Base-by-base conservation (phyloP, 257 asterid genomes). In the Solanum piurae region DNA sequence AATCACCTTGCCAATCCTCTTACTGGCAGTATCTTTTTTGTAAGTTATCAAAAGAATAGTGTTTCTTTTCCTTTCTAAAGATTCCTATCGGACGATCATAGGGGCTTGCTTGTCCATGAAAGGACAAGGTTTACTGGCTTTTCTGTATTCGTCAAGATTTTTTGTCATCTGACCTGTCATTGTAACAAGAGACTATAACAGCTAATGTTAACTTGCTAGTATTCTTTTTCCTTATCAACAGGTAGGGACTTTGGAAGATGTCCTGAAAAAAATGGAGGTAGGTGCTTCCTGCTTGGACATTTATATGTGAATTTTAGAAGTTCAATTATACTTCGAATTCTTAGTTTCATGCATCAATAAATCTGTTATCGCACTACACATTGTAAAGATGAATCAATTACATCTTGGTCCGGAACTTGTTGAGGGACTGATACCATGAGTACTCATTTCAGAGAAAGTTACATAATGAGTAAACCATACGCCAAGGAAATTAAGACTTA, bases 221-320 rank as follows among this genome's bases (percentile, higher is more conserved):
- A 10, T 20, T 83, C 21, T 84, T 64, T 76, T 79, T 69, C 88
- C 40, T 87, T 83, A 84, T 87, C 74, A 87, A 86, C 93, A 97
- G 99, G 99, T 97, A n/a, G 99, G 99, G 83, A 97, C 97, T 90
- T 91, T 97, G 91, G 99, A 97, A 92, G 98, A 96, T 84, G 99
- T 97, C 83, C 94, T 97, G 73, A 95, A 90, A 92, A 97, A 94
- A 91, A 97, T 97, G 98, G 98, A 95, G 98, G 99, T 97, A 88
- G 66, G 85, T 86, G 44, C 79, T 55, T 55, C n/a, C 64, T 18
- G 64, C 64, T 76, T 31, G n/a, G 72, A 40, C 34, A 49, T 27
- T 80, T 29, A 18, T 49, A 18, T 46, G 20, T 80, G 9, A 4
- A 44, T 66, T 9, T 85, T 1, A 66, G 13, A 14, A 38, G 64